Base-by-base conservation (phyloP, 305 asterid genomes). In the Coffea humblotiana region DNA sequence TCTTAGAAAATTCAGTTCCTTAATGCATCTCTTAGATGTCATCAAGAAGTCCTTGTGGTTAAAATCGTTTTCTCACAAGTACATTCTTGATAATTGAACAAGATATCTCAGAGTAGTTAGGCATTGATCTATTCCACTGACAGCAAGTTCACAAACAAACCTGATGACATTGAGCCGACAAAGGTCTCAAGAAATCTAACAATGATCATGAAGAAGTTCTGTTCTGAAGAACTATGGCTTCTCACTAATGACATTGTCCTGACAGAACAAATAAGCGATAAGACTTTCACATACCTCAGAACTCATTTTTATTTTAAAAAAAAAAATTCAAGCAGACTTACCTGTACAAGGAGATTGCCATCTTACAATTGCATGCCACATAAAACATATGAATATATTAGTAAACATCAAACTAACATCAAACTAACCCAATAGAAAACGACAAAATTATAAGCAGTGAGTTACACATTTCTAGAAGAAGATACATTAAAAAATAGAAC, bases 331-430 rank as follows among this genome's bases (percentile, higher is more conserved):
- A 76, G 78, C 79, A 78, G 80, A 83, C 96, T 87, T 80, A 95
- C 99, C 98, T 90, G 91, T 96, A 96, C 90, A 94, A 85, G 54
- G 99, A 96, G 81, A 96, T 96, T 77, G 99, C 99, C 97, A 96
- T 96, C 99, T 95, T 90, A 93, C 88, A 83, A 87, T 76, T 76
- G 88, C 73, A 75, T 79, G 83, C 79, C 82, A 85, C 71, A 73
- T 83, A 83, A 80, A 77, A 78, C 82, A 61, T 79, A 68, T 72
- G 56, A 72, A 83, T 79, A 79, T 82, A 85, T 84, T 58, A 85
- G 86, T 81, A 61, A 68, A 43, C 68, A 7, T 60, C 45, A 27
- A 70, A 67, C 47, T 60, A 68, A 43, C 68, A 7, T 60, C 45
- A 27, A 70, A 67, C 47, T 60, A 35, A 32, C 47, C 47, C 69